Base-by-base conservation (phyloP, 2,329 filamentous ascomycete genomes). In the Colletotrichum phormii region DNA sequence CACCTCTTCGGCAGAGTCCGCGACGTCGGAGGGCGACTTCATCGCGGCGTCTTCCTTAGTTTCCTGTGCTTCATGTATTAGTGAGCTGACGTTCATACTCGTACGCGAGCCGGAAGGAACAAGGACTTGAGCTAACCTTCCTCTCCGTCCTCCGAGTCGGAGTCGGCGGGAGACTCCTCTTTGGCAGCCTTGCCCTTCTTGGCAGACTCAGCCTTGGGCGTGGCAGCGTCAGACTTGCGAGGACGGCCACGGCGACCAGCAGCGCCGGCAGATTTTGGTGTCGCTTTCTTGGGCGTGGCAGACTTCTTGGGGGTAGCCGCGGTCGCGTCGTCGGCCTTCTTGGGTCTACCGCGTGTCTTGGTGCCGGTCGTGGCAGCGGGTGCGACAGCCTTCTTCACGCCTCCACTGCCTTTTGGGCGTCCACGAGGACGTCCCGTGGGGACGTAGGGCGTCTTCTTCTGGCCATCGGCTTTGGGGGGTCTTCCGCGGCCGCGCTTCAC, bases 401-500 rank as follows among this genome's bases (percentile, higher is more conserved):
- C 79, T 72, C 77, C 80, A 72, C 78, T 81, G 75, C 86, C 86
- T 69, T 82, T 83, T 51, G 86, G 86, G 11, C 86, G 84, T 33
- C 86, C 86, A n/a, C 86, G 84, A 53, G 84, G 84, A n/a, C 84
- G 82, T 37, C 86, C 86, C 1, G 81, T 82, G 29, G 85, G 81
- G 3, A 78, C 80, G 46, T 84, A 82, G 63, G 79, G 75, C n/a
- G 80, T 69, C 57, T 72, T 75, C 78, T 84, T 85, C 73, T 79
- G 78, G 37, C 84, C 75, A 61, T 82, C 84, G 64, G 81, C 82
- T 77, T 85, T 84, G 62, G 81, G 80, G 15, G 82, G 81, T 22
- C 83, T 80, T 37, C 82, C 82, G 55, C 82, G 82, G 51, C 82
- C 81, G 70, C 80, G 80, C 75, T 83, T 83, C 59, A 74, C 64